A percentile compares a stretch with the other conserved stretches of the same genome.
Evolutionary conservation across 2,329 filamentous ascomycete species (phyloP).

Genomic region (Fusarium mangiferae): DNA sequence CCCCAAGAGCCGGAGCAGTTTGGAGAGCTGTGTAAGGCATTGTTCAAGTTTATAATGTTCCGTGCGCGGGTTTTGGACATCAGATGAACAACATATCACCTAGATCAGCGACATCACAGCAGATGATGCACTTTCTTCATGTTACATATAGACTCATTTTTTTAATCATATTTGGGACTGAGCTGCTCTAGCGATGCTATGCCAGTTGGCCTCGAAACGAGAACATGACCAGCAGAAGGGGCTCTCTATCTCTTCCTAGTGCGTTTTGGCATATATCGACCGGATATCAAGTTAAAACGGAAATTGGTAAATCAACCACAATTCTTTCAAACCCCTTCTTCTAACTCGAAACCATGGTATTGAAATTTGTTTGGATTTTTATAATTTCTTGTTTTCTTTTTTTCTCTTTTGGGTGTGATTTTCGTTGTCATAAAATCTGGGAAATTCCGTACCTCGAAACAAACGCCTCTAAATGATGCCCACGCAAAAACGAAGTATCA

Average conservation of each 20-base stretch:
- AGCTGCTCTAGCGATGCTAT: conserved; percentile 15
- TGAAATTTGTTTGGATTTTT: not conserved
- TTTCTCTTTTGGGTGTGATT: not conserved
- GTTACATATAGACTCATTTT: conserved; percentile 22
- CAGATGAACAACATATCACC: conserved; percentile 3
- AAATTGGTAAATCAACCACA: conserved; percentile 5
- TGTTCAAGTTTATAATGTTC: not conserved
- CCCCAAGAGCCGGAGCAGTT: conserved; percentile 57
- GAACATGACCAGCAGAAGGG: not conserved
- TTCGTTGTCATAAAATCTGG: conserved; percentile 21
- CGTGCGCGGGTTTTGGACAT: conserved; percentile 1
- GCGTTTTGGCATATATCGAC: conserved; percentile 7
- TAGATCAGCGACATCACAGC: conserved; percentile 20
- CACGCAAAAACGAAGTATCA: conserved; percentile 22
- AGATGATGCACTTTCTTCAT: conserved; percentile 16
- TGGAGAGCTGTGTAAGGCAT: conserved; percentile 54
- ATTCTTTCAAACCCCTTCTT: conserved; percentile 7
- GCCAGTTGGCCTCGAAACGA: not conserved
- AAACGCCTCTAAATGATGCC: conserved; percentile 43
- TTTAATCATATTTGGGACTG: conserved; percentile 3
- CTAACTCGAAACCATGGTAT: conserved; percentile 25
- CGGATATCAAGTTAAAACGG: conserved; percentile 21
- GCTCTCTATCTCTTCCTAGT: conserved; percentile 1
- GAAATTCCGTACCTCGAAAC: conserved; percentile 25
- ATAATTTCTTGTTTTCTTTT: not conserved